Evolutionary conservation across 75 land plant genomes (phyloP).

Genomic region (Pseudotsuga menziesii): DNA sequence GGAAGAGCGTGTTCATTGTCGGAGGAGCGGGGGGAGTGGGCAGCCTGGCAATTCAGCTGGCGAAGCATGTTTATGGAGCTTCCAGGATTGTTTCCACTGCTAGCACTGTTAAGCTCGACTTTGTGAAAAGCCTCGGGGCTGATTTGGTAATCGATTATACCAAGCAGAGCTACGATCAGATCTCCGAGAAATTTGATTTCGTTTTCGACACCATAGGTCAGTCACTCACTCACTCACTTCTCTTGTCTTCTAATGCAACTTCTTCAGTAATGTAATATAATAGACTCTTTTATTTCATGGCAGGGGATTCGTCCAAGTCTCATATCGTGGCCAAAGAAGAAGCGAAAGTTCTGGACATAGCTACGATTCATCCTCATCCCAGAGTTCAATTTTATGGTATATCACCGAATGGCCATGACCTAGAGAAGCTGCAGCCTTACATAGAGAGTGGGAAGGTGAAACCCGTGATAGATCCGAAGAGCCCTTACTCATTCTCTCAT

Average conservation of each 20-base stretch:
- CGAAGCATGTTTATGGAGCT: conserved; percentile 45
- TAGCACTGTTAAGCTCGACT: conserved; percentile 40
- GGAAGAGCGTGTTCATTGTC: conserved; percentile 27
- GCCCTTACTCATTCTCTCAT: conserved; percentile 29
- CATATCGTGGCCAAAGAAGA: conserved; percentile 34
- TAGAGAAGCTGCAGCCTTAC: conserved; percentile 32
- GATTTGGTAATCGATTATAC: conserved; percentile 50
- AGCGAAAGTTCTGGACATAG: neutral
- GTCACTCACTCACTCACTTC: neutral
- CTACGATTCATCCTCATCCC: conserved; percentile 33
- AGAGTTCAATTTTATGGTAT: conserved; percentile 20
- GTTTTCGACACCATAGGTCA: conserved; percentile 44
- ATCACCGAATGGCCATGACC: conserved; percentile 23
- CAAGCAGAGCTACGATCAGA: conserved; percentile 28
- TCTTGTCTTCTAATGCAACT: neutral
- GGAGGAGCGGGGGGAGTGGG: conserved; percentile 56
- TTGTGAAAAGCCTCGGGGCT: conserved; percentile 43
- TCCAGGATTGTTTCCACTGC: conserved; percentile 33
- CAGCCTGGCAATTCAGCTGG: conserved; percentile 40
- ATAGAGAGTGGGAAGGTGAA: conserved; percentile 42
- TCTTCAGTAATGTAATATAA: too few species aligned
- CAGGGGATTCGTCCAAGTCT: conserved; percentile 19
- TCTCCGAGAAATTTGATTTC: conserved; percentile 42
- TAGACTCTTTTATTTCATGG: too few species aligned
- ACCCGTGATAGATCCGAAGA: conserved; percentile 45